A percentile compares a stretch with the other conserved stretches of the same genome.
Evolutionary conservation across 495 filamentous ascomycete species (phyloP).

Genomic region (Pyrenopolyporus hunteri): DNA sequence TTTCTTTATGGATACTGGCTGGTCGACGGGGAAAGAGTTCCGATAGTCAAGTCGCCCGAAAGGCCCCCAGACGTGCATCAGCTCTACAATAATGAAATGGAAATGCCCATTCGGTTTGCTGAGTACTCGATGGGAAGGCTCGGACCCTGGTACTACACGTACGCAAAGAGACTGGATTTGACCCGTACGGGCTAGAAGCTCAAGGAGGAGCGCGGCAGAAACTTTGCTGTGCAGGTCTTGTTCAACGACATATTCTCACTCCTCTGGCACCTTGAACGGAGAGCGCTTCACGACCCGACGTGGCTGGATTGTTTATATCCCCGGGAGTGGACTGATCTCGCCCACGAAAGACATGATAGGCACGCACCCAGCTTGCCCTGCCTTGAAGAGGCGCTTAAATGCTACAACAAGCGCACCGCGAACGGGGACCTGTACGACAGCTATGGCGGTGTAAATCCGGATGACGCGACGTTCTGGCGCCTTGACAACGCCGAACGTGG

Average conservation of each 20-base stretch:
- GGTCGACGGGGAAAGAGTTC: background rate
- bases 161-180: background rate
- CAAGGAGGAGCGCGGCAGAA: background rate
- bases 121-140: background rate
- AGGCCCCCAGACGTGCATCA: slow-evolving; percentile 2
- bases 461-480: background rate
- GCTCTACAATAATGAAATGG: background rate
- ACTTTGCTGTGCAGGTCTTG: slow-evolving; percentile 10
- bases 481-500: background rate
- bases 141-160: slow-evolving; percentile 5
- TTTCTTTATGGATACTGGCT: slow-evolving; percentile 20
- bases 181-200: background rate
- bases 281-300: background rate
- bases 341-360: background rate
- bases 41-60: slow-evolving; percentile 3
- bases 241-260: slow-evolving; percentile 20
- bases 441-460: background rate
- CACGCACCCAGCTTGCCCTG: background rate
- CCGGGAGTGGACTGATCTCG: slow-evolving; percentile 15
- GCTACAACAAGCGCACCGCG: slow-evolving; percentile 9
- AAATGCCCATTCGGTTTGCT: slow-evolving; percentile 11
- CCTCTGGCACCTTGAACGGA: slow-evolving; percentile 15
- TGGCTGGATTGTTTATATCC: slow-evolving; percentile 6
- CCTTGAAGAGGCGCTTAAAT: background rate
- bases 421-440: background rate